Conservation (phyloP, 345 rosid species). For the Salix brachista region DNA sequence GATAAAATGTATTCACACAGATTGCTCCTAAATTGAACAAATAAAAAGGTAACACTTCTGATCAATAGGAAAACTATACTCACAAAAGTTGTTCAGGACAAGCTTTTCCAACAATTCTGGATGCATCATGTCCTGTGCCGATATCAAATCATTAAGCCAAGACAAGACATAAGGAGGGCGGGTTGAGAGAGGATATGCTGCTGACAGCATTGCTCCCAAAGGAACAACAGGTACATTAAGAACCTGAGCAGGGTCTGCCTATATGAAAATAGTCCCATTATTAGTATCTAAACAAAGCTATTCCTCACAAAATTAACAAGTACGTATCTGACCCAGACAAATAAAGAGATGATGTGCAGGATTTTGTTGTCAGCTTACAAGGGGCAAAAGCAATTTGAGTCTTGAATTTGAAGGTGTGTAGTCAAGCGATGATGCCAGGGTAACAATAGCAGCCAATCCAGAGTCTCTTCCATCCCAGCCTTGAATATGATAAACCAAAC, state of each 20-base stretch:
- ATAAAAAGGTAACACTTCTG: neutral
- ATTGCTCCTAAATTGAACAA: neutral
- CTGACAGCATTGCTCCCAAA: conserved; percentile 71
- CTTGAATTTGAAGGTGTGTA: conserved; percentile 78
- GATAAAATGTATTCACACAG: neutral
- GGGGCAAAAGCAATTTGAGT: conserved; percentile 84
- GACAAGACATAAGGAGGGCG: conserved; percentile 77
- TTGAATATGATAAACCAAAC: conserved; percentile 22
- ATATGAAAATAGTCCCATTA: conserved; percentile 21
- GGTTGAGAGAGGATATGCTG: conserved; percentile 81
- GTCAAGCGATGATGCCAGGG: conserved; percentile 88
- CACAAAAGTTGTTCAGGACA: conserved; percentile 84
- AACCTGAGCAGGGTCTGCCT: conserved; percentile 99
- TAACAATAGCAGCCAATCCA: conserved; percentile 63
- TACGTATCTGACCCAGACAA: conserved; percentile 8
- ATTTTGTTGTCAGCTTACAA: conserved; percentile 46
- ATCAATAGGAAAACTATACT: conserved; percentile 28
- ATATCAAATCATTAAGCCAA: conserved; percentile 81
- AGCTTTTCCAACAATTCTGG: conserved; percentile 89
- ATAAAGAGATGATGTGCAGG: conserved; percentile 4
- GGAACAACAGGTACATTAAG: conserved; percentile 94
- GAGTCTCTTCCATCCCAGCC: conserved; percentile 76
- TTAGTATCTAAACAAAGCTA: conserved; percentile 15
- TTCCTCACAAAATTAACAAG: conserved; percentile 3
- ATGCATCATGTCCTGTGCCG: conserved; percentile 96